A percentile compares a stretch with the other conserved stretches of the same genome.
Conservation (phyloP, 495 filamentous ascomycete genomes). For the Neurospora sp. region DNA sequence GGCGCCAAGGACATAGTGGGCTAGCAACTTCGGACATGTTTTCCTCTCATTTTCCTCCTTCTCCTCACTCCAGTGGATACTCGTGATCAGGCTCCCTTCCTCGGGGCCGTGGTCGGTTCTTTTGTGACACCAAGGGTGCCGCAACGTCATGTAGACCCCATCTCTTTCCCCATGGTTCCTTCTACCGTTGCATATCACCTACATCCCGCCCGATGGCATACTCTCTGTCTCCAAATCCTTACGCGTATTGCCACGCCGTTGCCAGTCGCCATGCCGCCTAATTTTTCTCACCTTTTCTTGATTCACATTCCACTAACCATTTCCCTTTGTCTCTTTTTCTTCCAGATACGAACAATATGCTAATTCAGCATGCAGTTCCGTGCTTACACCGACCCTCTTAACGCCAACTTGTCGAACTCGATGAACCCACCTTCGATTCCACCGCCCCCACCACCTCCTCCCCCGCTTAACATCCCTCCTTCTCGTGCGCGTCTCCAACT, state of each 20-base stretch:
- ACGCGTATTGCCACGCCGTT: background rate
- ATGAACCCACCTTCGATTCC: slow-evolving; percentile 41
- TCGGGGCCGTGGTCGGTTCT: background rate
- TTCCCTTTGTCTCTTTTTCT: slow-evolving; percentile 1
- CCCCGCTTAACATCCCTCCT: slow-evolving; percentile 68
- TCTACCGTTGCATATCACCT: background rate
- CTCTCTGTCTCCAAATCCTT: background rate
- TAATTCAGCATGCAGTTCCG: slow-evolving; percentile 33
- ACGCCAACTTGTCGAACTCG: slow-evolving; percentile 26
- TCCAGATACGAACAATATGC: background rate
- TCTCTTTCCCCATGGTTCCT: background rate
- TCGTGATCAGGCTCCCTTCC: background rate
- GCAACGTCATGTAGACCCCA: background rate
- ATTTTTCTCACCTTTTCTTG: background rate
- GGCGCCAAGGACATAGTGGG: background rate
- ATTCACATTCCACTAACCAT: background rate
- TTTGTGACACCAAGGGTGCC: background rate
- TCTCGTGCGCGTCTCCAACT: slow-evolving; percentile 81
- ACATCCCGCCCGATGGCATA: background rate
- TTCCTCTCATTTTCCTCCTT: background rate
- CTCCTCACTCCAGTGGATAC: background rate
- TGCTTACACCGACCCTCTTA: slow-evolving; percentile 39
- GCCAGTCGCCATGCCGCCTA: background rate
- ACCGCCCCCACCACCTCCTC: slow-evolving; percentile 46
- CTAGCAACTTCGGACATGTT: background rate